Evolutionary conservation across 495 filamentous ascomycete species (phyloP).

Genomic region (Xylaria cubensis): DNA sequence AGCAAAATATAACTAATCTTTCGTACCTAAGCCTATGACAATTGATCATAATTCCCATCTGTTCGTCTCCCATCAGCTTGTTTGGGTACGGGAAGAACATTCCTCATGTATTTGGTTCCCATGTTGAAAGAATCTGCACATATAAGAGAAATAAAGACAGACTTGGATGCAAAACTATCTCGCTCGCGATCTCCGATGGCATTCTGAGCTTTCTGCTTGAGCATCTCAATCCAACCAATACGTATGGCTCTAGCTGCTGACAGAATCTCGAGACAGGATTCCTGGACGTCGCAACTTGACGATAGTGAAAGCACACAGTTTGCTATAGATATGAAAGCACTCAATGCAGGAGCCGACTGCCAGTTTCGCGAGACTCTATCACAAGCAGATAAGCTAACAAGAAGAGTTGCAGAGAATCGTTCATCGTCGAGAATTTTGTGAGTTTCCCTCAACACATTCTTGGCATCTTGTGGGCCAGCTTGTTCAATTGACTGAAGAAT

Average conservation of each 20-base stretch:
- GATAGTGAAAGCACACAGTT: constrained; percentile 45
- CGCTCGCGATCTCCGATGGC: constrained; percentile 21
- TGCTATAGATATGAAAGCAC: constrained; percentile 43
- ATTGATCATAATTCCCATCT: too few relatives aligned
- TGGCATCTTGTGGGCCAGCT: constrained; percentile 41
- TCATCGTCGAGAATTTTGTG: constrained; percentile 15
- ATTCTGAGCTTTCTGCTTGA: constrained; percentile 31
- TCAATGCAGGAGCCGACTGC: constrained; percentile 45
- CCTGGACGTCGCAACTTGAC: not conserved
- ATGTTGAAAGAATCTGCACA: constrained; percentile 44
- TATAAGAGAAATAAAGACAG: constrained; percentile 42
- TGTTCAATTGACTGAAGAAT: constrained; percentile 56
- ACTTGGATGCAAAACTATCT: constrained; percentile 32
- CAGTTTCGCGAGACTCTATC: constrained; percentile 52
- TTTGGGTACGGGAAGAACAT: constrained; percentile 26
- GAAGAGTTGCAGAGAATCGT: constrained; percentile 10
- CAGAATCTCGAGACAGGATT: constrained; percentile 30
- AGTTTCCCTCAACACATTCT: constrained; percentile 16
- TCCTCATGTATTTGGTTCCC: constrained; percentile 30
- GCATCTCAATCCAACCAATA: constrained; percentile 35
- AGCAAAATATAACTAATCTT: too few relatives aligned
- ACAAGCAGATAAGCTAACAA: constrained; percentile 30
- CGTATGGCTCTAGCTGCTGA: constrained; percentile 30
- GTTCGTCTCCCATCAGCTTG: too few relatives aligned
- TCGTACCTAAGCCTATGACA: too few relatives aligned